phyloP scores from a whole-genome alignment of 371 early-diverging fungal genomes.

The Parasitella parasitica region DNA sequence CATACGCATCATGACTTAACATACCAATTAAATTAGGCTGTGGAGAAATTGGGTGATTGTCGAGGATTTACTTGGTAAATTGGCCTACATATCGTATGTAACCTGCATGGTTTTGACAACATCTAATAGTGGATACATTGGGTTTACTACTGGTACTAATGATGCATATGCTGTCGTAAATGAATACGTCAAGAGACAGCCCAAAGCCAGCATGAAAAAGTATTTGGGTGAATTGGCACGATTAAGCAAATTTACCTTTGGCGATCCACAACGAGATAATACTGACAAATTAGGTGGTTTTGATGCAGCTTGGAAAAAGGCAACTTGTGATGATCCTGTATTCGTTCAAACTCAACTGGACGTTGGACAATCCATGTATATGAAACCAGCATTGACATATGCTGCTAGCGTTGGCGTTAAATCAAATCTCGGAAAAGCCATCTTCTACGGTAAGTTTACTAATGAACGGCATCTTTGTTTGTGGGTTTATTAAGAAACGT shows the following conservation, averaged over 20 bases:
- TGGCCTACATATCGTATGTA: no score
- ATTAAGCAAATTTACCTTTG: slow-evolving; percentile 32
- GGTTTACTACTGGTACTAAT: slow-evolving; percentile 61
- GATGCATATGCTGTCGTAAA: slow-evolving; percentile 54
- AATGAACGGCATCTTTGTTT: neutral
- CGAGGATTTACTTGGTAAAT: slow-evolving; percentile 50
- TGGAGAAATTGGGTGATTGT: slow-evolving; percentile 42
- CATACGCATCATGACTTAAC: neutral
- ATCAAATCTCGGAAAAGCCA: slow-evolving; percentile 47
- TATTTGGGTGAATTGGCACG: slow-evolving; percentile 38
- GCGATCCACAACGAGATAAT: slow-evolving; percentile 33
- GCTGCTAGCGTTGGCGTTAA: slow-evolving; percentile 38
- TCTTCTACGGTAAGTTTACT: slow-evolving; percentile 45
- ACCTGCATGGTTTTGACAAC: neutral
- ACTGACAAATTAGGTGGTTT: slow-evolving; percentile 25
- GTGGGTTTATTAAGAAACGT: no score
- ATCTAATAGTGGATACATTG: slow-evolving; percentile 52
- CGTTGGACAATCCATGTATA: slow-evolving; percentile 43
- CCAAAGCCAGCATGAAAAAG: slow-evolving; percentile 24
- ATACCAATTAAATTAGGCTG: slow-evolving; percentile 22
- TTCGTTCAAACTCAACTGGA: slow-evolving; percentile 48
- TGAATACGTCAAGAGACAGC: slow-evolving; percentile 37
- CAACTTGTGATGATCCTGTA: slow-evolving; percentile 34
- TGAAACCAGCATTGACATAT: slow-evolving; percentile 45
- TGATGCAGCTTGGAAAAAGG: slow-evolving; percentile 31